A percentile compares a stretch with the other conserved stretches of the same genome.
These are phyloP conservation scores for Malus hybrid DNA, from an alignment of 331 rosid species.

Conservation along the genomic window DNA sequence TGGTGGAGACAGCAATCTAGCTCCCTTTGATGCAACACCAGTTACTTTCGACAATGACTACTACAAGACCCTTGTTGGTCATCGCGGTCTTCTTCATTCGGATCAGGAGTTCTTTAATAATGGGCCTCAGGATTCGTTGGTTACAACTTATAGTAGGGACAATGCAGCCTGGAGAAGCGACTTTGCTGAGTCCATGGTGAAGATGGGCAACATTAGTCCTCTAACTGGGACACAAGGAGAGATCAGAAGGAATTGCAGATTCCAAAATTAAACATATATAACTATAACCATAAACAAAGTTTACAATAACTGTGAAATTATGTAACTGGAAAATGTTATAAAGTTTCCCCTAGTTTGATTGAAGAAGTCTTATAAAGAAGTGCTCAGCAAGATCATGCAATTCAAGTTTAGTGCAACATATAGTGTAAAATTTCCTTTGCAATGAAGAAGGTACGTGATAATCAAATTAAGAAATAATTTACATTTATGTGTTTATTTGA, in stretches of 20 bases:
- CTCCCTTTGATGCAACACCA: slow-evolving; percentile 54
- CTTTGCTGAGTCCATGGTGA: slow-evolving; percentile 65
- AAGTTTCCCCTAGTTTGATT: too few species aligned
- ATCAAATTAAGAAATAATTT: too few species aligned
- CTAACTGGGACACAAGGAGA: slow-evolving; percentile 30
- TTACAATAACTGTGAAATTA: too few species aligned
- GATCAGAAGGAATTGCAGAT: slow-evolving; percentile 34
- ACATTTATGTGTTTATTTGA: too few species aligned
- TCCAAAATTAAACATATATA: too few species aligned
- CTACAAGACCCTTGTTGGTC: slow-evolving; percentile 31
- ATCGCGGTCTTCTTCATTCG: slow-evolving; percentile 55
- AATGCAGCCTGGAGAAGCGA: slow-evolving; percentile 25
- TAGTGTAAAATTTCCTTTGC: too few species aligned
- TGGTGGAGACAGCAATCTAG: slow-evolving; percentile 48
- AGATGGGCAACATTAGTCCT: slow-evolving; percentile 35
- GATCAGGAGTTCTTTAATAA: slow-evolving; percentile 49
- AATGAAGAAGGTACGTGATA: too few species aligned
- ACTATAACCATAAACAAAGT: too few species aligned
- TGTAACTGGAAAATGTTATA: too few species aligned
- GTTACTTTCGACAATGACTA: slow-evolving; percentile 51
- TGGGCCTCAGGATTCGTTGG: slow-evolving; percentile 59
- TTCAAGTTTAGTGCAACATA: too few species aligned
- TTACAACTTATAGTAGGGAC: slow-evolving; percentile 30
- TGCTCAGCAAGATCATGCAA: too few species aligned
- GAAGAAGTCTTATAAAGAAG: too few species aligned